Conservation (phyloP, 2,329 filamentous ascomycete species). For the Alternaria incomplexa region DNA sequence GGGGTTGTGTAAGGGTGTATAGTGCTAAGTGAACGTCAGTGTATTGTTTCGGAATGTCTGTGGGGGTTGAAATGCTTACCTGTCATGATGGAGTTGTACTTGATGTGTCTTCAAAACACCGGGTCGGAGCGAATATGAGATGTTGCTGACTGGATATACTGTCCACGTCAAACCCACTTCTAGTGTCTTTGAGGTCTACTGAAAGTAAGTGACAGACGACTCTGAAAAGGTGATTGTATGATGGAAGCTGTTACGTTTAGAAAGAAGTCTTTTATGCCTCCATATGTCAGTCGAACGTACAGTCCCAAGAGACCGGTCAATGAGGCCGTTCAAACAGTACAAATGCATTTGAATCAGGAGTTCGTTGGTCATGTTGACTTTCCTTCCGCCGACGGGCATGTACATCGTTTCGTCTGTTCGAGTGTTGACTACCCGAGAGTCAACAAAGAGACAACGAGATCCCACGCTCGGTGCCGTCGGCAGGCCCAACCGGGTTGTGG, state of each 20-base stretch:
- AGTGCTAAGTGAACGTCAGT: constrained; percentile 11
- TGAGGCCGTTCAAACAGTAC: constrained; percentile 12
- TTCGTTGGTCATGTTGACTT: constrained; percentile 12
- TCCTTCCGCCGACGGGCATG: constrained; percentile 18
- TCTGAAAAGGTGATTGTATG: not conserved
- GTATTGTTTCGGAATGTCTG: not conserved
- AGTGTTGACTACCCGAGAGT: constrained; percentile 4
- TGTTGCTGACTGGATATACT: not conserved
- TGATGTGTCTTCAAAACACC: not conserved
- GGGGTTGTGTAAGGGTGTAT: constrained; percentile 7
- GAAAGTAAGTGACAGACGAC: not conserved
- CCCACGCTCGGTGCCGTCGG: not conserved
- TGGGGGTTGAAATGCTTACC: constrained; percentile 1
- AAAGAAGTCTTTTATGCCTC: constrained; percentile 2
- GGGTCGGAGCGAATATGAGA: not conserved
- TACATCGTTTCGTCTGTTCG: constrained; percentile 3
- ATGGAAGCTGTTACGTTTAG: not conserved
- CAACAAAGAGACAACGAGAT: not conserved
- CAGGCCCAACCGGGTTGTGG: not conserved
- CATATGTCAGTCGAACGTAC: not conserved
- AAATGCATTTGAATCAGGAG: constrained; percentile 2
- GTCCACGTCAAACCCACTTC: not conserved
- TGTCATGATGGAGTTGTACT: constrained; percentile 16
- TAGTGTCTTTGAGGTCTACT: not conserved
- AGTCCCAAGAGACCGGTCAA: constrained; percentile 15